Base-by-base conservation (phyloP, 108 stramenopile genomes). In the Mayamaea pseudoterrestris region DNA sequence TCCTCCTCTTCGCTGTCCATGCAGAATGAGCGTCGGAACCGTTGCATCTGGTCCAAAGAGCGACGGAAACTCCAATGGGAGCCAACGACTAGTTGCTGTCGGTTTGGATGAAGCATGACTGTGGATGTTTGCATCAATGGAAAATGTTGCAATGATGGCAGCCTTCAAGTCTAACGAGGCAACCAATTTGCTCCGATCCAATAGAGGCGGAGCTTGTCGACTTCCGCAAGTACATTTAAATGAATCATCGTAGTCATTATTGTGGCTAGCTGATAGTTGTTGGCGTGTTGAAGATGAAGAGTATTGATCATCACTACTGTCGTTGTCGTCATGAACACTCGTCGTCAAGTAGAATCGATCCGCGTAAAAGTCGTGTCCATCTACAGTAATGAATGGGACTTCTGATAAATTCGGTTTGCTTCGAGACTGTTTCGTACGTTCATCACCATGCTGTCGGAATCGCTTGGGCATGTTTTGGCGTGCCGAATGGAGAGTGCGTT, bases 11-110 rank as follows among this genome's bases (percentile, higher is more conserved):
- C 63, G 60, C 9, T 74, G 62, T 7, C 81, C 86, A 64, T 88
- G 86, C 5, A 88, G 47, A 9, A 88, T 60, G 42, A 88, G 29
- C 0, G 81, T 83, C 7, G 86, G 86, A 17, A 88, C 47, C 1
- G 30, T 67, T 5, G 56, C 36, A 9, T 57, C 37, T 13, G 21
- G 35, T 4, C 43, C 47, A 53, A 37, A 45, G 17, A 45, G 14
- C 23, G 5, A 50, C 30, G 42, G 41, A 40, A 67, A 63, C 16
- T 58, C 57, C 6, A 41, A 5, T 1, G 45, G 36, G 43, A 74
- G 42, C 42, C 49, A 69, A n/a, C n/a, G n/a, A n/a, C n/a, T n/a
- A n/a, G n/a, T n/a, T n/a, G n/a, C n/a, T n/a, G n/a, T n/a, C n/a
- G n/a, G n/a, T n/a, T n/a, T n/a, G n/a, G n/a, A n/a, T n/a, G n/a